phyloP scores from a whole-genome alignment of 2,329 filamentous ascomycete species.

The Chaetoscypha palmicola region DNA sequence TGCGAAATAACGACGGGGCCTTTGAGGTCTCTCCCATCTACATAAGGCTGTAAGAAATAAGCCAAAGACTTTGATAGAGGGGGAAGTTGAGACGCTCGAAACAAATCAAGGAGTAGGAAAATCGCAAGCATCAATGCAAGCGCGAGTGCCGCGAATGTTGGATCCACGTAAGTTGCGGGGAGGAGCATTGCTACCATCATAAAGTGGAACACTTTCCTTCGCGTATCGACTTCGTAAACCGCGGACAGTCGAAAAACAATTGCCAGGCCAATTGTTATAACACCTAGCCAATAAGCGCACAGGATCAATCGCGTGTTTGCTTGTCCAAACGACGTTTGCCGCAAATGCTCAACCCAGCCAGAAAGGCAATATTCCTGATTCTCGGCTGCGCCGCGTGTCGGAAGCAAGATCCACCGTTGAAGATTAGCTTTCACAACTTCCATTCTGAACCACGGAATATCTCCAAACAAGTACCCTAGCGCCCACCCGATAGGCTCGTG shows the following conservation, averaged over 20 bases:
- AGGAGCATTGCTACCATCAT: conserved; percentile 97
- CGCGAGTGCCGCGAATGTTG: conserved; percentile 72
- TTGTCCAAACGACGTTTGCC: conserved; percentile 58
- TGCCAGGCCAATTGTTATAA: conserved; percentile 64
- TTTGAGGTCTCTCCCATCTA: conserved; percentile 86
- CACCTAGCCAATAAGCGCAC: conserved; percentile 62
- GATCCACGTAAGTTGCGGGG: conserved; percentile 79
- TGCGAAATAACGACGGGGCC: conserved; percentile 94
- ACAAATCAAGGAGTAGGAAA: conserved; percentile 81
- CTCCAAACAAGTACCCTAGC: conserved; percentile 79
- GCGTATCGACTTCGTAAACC: conserved; percentile 85
- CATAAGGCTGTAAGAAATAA: conserved; percentile 82
- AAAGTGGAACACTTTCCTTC: conserved; percentile 95
- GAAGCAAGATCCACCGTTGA: conserved; percentile 69
- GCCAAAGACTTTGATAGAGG: conserved; percentile 82
- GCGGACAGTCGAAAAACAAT: conserved; percentile 68
- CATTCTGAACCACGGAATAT: conserved; percentile 64
- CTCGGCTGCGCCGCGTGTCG: conserved; percentile 36
- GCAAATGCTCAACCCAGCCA: conserved; percentile 60
- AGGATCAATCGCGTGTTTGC: conserved; percentile 78
- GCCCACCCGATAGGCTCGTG: conserved; percentile 90
- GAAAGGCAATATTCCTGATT: conserved; percentile 37
- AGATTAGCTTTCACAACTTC: conserved; percentile 62
- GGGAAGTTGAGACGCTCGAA: conserved; percentile 85
- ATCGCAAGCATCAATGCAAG: conserved; percentile 72